A percentile compares a stretch with the other conserved stretches of the same genome.
These are phyloP conservation scores for Diaporthe sp. DNA, from an alignment of 2,329 filamentous ascomycete species.

Conservation along the genomic window DNA sequence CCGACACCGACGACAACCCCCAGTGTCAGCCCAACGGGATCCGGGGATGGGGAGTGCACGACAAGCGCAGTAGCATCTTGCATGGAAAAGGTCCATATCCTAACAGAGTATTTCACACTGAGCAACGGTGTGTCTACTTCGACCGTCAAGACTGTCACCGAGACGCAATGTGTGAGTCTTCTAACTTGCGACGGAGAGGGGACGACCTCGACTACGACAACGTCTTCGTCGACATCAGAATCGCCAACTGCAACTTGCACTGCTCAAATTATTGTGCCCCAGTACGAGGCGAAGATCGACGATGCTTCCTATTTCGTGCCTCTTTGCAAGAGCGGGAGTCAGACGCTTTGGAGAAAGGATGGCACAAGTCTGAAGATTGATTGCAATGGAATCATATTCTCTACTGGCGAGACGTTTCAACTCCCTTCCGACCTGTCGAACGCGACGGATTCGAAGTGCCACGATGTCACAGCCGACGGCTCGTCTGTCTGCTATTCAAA, in stretches of 20 bases:
- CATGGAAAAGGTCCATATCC: neutral
- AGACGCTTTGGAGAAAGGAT: constrained; percentile 16
- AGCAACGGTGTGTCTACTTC: constrained; percentile 9
- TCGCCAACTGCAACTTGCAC: neutral
- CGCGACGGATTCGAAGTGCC: neutral
- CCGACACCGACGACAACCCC: neutral
- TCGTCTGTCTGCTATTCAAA: neutral
- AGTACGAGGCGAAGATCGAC: neutral
- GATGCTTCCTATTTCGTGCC: constrained; percentile 26
- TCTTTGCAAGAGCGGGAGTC: neutral
- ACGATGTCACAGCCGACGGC: neutral
- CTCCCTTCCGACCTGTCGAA: neutral
- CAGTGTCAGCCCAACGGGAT: neutral
- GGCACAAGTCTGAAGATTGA: constrained; percentile 2
- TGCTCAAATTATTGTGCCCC: constrained; percentile 7
- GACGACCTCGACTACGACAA: neutral
- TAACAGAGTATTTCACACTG: constrained; percentile 6
- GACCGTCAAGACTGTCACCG: neutral
- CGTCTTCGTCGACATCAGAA: neutral
- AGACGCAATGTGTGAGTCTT: neutral
- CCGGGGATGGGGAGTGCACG: neutral
- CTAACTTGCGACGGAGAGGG: neutral
- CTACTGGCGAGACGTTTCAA: neutral
- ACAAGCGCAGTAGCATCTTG: neutral
- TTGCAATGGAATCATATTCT: constrained; percentile 10